Conservation (phyloP, 2,329 filamentous ascomycete species). For the Acrocalymma vagum region DNA sequence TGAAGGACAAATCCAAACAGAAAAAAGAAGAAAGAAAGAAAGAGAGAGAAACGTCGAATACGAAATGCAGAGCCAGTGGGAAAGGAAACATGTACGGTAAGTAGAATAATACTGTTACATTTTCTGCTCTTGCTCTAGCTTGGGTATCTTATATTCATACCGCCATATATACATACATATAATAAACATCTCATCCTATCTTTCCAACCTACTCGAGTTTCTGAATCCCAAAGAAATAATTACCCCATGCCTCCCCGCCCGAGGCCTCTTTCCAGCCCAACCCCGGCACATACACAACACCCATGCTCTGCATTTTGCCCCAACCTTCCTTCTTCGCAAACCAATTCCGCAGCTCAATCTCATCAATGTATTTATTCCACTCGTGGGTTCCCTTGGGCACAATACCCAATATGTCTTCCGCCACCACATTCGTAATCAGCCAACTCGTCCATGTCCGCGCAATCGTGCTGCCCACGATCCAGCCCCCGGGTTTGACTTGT, state of each 20-base stretch:
- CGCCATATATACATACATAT: no score
- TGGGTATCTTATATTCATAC: no score
- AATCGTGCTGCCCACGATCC: conserved; percentile 93
- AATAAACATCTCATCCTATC: no score
- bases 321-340: conserved; percentile 52
- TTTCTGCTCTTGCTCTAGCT: no score
- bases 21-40: no score
- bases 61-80: no score
- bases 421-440: conserved; percentile 90
- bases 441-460: conserved; percentile 88
- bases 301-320: conserved; percentile 68
- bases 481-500: conserved; percentile 88
- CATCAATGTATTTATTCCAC: conserved; percentile 95
- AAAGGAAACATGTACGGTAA: no score
- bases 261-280: conserved; percentile 86
- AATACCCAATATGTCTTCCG: conserved; percentile 85
- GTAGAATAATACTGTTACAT: no score
- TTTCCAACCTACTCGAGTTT: no score
- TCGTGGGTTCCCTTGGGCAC: conserved; percentile 95
- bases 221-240: conserved; percentile 98
- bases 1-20: no score
- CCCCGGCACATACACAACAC: conserved; percentile 89
- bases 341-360: conserved; percentile 71
- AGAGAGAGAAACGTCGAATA: no score
- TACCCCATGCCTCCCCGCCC: conserved; percentile 86